phyloP scores from a whole-genome alignment of 2,329 filamentous ascomycete species.

The Nemania sp. region DNA sequence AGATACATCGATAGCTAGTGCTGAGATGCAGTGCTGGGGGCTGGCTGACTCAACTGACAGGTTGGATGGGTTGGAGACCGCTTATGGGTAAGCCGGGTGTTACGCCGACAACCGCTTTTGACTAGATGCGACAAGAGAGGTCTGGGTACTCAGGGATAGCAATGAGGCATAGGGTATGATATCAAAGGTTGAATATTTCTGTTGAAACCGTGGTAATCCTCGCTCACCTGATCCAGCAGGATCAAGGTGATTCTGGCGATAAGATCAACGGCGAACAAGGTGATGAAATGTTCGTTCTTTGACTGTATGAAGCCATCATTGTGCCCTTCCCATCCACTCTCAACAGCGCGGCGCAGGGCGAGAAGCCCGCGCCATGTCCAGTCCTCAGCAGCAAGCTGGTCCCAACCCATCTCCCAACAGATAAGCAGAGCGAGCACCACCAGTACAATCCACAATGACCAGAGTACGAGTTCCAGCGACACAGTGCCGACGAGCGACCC shows the following conservation, averaged over 20 bases:
- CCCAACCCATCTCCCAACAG: constrained; percentile 37
- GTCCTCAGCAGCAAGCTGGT: constrained; percentile 32
- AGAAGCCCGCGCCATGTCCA: constrained; percentile 30
- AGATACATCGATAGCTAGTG: constrained; percentile 50
- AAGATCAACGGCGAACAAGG: constrained; percentile 26
- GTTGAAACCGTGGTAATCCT: constrained; percentile 49
- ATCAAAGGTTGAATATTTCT: constrained; percentile 49
- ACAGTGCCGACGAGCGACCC: constrained; percentile 74
- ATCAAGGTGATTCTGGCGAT: constrained; percentile 51
- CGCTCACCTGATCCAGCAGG: constrained; percentile 40
- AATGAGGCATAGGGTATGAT: constrained; percentile 39
- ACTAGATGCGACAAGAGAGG: constrained; percentile 32
- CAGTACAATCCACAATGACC: constrained; percentile 46
- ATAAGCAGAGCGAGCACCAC: constrained; percentile 30
- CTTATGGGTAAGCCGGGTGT: constrained; percentile 28
- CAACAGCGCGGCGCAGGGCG: constrained; percentile 30
- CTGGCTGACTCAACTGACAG: constrained; percentile 34
- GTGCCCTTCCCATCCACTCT: constrained; percentile 48
- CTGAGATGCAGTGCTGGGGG: constrained; percentile 48
- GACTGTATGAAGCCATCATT: constrained; percentile 54
- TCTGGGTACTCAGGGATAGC: constrained; percentile 49
- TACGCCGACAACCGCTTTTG: constrained; percentile 29
- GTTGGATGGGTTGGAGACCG: constrained; percentile 33
- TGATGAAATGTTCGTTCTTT: constrained; percentile 44
- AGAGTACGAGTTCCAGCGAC: constrained; percentile 65